Base-by-base conservation (phyloP, 768 basidiomycete species). In the Boletus tomentosulus region DNA sequence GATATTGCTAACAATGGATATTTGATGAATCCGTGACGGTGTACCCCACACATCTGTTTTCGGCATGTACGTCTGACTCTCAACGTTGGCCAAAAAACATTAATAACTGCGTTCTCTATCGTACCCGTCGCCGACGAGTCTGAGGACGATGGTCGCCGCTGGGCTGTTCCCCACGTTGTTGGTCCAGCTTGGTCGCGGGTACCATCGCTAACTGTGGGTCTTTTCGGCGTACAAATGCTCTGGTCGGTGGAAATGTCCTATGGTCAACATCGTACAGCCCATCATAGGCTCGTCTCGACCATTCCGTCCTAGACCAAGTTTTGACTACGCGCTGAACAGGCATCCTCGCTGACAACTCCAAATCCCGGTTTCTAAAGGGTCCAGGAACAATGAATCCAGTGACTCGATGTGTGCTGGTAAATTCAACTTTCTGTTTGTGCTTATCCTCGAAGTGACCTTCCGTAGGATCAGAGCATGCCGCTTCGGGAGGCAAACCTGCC, bases 201-300 rank as follows among this genome's bases (percentile, higher is more conserved):
- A 27, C 87, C 89, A 1, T 75, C 78, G 3, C 69, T 96, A 38
- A 95, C 92, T 0, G 63, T 93, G 7, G 88, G 90, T 1, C 72
- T 95, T 48, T 70, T 92, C 3, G 94, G 94, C 6, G 84, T 95
- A 1, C 89, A 92, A 67, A 83, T 92, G 56, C 82, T 96, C 45
- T 97, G 95, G 95, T 88, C 87, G 1, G 86, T 96, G 12, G 94
- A 97, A 65, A 94, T 97, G 91, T 87, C 90, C 0, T 94, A 96
- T 57, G 92, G 89, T 62, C 25, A 51, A 34, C 22, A 75, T 98
- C 44, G 88, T 96, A 59, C 95, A 98, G 65, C 96, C 94, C 1
- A 67, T 95, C 41, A 91, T 96, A 61, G 90, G 92, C 82, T 56
- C 38, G 39, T 56, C 66, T n/a, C 31, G 15, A 31, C 5, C n/a